phyloP scores from a whole-genome alignment of 2,329 filamentous ascomycete species.

The Laburnicola sp. region DNA sequence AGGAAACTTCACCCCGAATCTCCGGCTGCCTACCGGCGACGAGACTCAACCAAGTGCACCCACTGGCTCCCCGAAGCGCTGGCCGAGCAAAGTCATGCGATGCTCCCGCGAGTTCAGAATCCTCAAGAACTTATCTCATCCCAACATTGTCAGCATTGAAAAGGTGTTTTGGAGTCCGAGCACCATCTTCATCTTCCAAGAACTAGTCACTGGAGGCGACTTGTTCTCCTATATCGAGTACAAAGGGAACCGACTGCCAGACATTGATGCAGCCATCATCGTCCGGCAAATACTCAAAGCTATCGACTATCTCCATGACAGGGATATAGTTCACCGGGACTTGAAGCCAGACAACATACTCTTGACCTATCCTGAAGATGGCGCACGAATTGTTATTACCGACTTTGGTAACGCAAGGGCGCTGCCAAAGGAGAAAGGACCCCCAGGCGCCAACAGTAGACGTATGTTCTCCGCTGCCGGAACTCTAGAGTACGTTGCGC shows the following conservation, averaged over 20 bases:
- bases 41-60: constrained; percentile 3
- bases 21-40: constrained; percentile 8
- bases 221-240: constrained; percentile 62
- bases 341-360: constrained; percentile 67
- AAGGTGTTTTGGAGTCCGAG: constrained; percentile 58
- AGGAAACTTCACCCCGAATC: constrained; percentile 9
- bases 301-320: constrained; percentile 60
- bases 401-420: constrained; percentile 62
- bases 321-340: constrained; percentile 62
- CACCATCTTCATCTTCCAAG: constrained; percentile 64
- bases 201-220: constrained; percentile 63
- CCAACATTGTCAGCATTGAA: constrained; percentile 62
- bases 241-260: constrained; percentile 51
- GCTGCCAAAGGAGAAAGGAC: constrained; percentile 25
- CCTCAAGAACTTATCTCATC: constrained; percentile 58
- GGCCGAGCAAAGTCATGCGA: constrained; percentile 30
- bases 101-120: constrained; percentile 52
- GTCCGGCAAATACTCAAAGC: constrained; percentile 60
- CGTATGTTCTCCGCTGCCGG: constrained; percentile 60
- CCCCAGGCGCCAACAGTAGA: constrained; percentile 15
- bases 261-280: constrained; percentile 58
- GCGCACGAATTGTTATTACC: constrained; percentile 59
- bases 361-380: constrained; percentile 56
- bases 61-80: constrained; percentile 16
- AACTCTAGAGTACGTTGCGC: constrained; percentile 61